Conservation (phyloP, 805 yeast species). For the Candida endomychidarum region DNA sequence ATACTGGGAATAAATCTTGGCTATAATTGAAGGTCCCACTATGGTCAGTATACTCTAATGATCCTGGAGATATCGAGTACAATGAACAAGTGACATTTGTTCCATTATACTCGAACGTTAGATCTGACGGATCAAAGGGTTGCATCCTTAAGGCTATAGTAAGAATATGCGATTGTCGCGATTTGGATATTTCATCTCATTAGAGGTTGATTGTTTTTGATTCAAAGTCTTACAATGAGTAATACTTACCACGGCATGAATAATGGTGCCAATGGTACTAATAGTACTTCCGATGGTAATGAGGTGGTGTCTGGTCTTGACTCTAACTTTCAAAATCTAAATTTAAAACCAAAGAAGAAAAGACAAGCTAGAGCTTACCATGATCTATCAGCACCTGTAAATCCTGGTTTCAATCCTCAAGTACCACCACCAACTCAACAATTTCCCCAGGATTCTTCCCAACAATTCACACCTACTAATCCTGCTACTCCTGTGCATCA, state of each 20-base stretch:
- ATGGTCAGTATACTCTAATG: conserved; percentile 21
- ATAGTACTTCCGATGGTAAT: too few relatives aligned
- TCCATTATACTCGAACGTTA: conserved; percentile 15
- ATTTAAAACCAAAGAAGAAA: conserved; percentile 15
- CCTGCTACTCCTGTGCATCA: neutral
- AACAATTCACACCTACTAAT: too few relatives aligned
- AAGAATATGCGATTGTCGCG: conserved; percentile 1
- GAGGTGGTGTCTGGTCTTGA: too few relatives aligned
- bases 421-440: neutral
- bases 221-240: too few relatives aligned
- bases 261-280: neutral
- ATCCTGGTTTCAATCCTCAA: conserved; percentile 15
- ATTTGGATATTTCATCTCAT: neutral
- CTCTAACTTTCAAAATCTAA: conserved; percentile 2
- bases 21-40: conserved; percentile 15
- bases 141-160: too few relatives aligned
- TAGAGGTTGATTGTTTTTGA: too few relatives aligned
- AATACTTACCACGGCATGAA: neutral
- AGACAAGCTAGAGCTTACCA: conserved; percentile 33
- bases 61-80: conserved; percentile 37
- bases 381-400: neutral
- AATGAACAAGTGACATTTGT: conserved; percentile 36
- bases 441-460: too few relatives aligned
- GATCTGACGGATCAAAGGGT: neutral
- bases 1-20: conserved; percentile 34